phyloP scores from a whole-genome alignment of 2,329 filamentous ascomycete genomes.

The Truncatella angustata region DNA sequence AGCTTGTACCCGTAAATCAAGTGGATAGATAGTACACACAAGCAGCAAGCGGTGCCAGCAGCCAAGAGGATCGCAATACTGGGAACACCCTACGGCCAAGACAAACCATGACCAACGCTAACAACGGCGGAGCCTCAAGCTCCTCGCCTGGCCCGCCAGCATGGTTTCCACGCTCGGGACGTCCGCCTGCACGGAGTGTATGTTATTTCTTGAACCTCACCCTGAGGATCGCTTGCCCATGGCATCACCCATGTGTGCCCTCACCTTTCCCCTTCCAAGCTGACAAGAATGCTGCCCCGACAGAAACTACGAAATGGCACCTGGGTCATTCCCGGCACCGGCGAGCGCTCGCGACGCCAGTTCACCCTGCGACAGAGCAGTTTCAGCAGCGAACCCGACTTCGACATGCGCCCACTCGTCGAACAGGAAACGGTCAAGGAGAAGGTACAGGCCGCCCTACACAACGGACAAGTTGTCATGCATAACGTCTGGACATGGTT shows the following conservation, averaged over 20 bases:
- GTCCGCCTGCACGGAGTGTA: slow-evolving; percentile 13
- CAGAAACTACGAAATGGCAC: slow-evolving; percentile 80
- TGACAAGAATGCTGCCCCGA: slow-evolving; percentile 49
- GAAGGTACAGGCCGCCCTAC: slow-evolving; percentile 30
- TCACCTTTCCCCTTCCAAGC: not conserved
- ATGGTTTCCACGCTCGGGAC: slow-evolving; percentile 9
- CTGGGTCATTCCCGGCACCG: slow-evolving; percentile 82
- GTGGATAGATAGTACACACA: no score
- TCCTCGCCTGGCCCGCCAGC: slow-evolving; percentile 6
- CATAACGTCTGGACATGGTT: slow-evolving; percentile 57
- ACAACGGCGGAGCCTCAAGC: slow-evolving; percentile 12
- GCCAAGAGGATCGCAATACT: not conserved
- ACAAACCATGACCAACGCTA: slow-evolving; percentile 6
- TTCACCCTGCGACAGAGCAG: slow-evolving; percentile 66
- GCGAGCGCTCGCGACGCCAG: slow-evolving; percentile 76
- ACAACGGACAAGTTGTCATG: slow-evolving; percentile 37
- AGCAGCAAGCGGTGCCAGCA: not conserved
- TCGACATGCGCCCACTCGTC: slow-evolving; percentile 32
- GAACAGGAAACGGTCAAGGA: slow-evolving; percentile 34
- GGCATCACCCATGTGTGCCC: slow-evolving; percentile 1
- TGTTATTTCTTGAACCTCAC: not conserved
- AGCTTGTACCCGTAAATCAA: no score
- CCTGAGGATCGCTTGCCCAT: not conserved
- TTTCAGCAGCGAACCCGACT: slow-evolving; percentile 35
- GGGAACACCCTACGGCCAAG: slow-evolving; percentile 1